Conservation (phyloP, 768 basidiomycete genomes). For the Cyclocybe aegerita region DNA sequence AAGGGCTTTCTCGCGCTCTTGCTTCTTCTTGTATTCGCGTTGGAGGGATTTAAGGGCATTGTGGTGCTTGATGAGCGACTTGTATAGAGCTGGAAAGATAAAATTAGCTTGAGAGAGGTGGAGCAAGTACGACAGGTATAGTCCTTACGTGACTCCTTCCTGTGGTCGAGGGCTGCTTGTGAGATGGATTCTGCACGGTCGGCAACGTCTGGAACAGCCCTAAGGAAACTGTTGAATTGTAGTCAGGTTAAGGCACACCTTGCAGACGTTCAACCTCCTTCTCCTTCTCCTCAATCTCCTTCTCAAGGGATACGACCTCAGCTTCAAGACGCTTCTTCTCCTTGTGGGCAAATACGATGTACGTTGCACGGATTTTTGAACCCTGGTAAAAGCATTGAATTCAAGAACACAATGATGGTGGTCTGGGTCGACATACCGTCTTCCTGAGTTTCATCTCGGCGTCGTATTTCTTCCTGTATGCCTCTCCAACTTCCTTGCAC, state of each 20-base stretch:
- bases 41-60: slow-evolving; percentile 76
- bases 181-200: slow-evolving; percentile 78
- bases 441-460: slow-evolving; percentile 77
- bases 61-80: slow-evolving; percentile 69
- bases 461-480: slow-evolving; percentile 62
- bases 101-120: neutral
- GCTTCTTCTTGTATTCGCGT: slow-evolving; percentile 66
- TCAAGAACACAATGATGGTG: neutral
- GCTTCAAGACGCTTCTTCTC: slow-evolving; percentile 84
- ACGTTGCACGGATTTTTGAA: slow-evolving; percentile 86
- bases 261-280: slow-evolving; percentile 71
- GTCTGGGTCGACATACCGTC: slow-evolving; percentile 52
- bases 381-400: slow-evolving; percentile 49
- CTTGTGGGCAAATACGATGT: slow-evolving; percentile 83
- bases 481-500: slow-evolving; percentile 76
- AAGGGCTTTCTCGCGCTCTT: slow-evolving; percentile 75
- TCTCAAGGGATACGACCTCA: slow-evolving; percentile 48
- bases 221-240: neutral
- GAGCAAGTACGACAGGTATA: neutral
- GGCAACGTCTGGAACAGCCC: slow-evolving; percentile 56
- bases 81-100: slow-evolving; percentile 65
- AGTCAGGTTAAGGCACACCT: slow-evolving; percentile 41
- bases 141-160: slow-evolving; percentile 80
- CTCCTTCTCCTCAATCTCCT: slow-evolving; percentile 63
- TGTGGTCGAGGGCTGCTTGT: slow-evolving; percentile 77